Evolutionary conservation across 306 rosid genomes (phyloP), one percentile per base, ranked within the genome.

Genomic region (Fagus sylvatica): DNA sequence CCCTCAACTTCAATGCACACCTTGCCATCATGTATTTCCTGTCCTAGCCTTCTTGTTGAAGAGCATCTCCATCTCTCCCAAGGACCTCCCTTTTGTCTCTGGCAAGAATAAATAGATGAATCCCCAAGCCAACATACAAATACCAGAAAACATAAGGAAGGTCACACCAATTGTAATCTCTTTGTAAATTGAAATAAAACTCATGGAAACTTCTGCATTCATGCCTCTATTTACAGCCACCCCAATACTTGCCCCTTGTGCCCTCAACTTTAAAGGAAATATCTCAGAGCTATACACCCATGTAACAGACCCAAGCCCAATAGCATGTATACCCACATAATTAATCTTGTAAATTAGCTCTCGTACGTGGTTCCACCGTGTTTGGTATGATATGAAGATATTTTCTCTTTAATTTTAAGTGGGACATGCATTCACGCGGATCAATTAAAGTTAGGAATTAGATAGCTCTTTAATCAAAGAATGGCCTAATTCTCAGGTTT

Each of bases 211-310:
- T 0, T 59, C n/a, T 13, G 93, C 97, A 74, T 92, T 94, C 85
- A 80, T 80, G 34, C 73, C 8, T 10, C 98, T 85, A 6, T 89
- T 94, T 78, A 94, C 93, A 0, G 93, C 98, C 41, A 90, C 95
- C 5, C 93, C 93, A 17, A 92, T 65, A 43, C 93, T 79, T 0
- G 70, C 66, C 4, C 97, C 97, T 33, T 87, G 97, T 2, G 95
- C 97, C 42, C 98, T 89, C 66, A 94, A 67, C 82, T 32, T 90
- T 85, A 83, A n/a, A 3, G 98, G 98, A 6, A 88, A 94, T 17
- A 92, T 89, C 90, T 94, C 98, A 0, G 95, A 69, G 37, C 88
- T 84, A 43, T 94, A 94, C 6, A 94, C 97, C 96, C 96, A 92
- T 0, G 97, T 87, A 0, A 92, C 65, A 9, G 97, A 97, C 53